Conservation (phyloP, 164 flowering plant species). For the Macadamia integrifolia region DNA sequence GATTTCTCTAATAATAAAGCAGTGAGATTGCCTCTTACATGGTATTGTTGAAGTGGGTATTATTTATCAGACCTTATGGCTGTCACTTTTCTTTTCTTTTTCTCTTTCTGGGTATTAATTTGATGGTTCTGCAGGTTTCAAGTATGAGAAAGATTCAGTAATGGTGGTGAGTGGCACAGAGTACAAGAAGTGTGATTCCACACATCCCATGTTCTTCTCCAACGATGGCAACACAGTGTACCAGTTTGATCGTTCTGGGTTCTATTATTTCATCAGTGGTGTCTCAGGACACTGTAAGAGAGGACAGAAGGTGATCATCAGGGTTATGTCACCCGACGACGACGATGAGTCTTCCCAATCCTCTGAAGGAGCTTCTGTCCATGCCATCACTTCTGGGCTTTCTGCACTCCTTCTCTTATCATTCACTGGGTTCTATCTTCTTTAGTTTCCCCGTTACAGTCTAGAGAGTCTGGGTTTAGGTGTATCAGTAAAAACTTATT, state of each 20-base stretch:
- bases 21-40: too few relatives aligned
- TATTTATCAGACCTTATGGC: neutral
- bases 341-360: neutral
- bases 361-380: neutral
- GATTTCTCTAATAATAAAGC: too few relatives aligned
- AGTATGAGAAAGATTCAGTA: conserved; percentile 62
- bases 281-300: conserved; percentile 52
- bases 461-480: neutral
- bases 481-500: neutral
- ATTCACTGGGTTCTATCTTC: conserved; percentile 1
- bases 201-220: conserved; percentile 45
- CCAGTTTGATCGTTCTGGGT: conserved; percentile 38
- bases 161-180: conserved; percentile 48
- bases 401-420: neutral
- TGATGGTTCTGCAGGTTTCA: conserved; percentile 33
- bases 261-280: conserved; percentile 71
- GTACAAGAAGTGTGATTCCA: conserved; percentile 48
- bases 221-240: conserved; percentile 52
- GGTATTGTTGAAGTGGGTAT: too few relatives aligned
- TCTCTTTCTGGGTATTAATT: neutral
- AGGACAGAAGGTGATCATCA: conserved; percentile 64
- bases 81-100: conserved; percentile 9
- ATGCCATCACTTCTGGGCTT: conserved; percentile 2
- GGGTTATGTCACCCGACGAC: conserved; percentile 29
- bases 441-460: neutral